Base-by-base conservation (phyloP, 2,329 filamentous ascomycete species). In the Stagonosporopsis chrysanthemi region DNA sequence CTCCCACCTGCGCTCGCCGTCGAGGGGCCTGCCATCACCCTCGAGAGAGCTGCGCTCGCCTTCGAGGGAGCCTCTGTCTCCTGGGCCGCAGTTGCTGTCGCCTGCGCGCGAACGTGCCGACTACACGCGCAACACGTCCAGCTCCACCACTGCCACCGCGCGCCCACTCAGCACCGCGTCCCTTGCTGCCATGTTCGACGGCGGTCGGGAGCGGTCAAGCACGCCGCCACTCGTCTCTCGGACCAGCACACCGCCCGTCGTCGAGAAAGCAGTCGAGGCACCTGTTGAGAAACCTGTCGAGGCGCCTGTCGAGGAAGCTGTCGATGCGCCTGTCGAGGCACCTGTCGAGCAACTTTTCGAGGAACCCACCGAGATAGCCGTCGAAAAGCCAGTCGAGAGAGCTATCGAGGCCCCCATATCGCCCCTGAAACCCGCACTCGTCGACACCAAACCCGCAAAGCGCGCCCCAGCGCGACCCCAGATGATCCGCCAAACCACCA, bases 101-200 rank as follows among this genome's bases (percentile, higher is more conserved):
- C 44, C 52, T 2, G 23, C 44, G 1, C 52, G 52, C 33, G 52
- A 48, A 31, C 52, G 43, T 6, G 64, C 33, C 11, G 55, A 52
- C 2, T 31, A 52, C 49, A 11, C 48, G 11, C 61, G 65, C 17
- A 63, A 67, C 44, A 52, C 56, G 4, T 63, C 63, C 22, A 48
- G 49, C 9, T 63, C 66, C 8, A 64, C 68, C 41, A 62, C 60
- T 45, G 49, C 52, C 28, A 70, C 68, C 0, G 62, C 64, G 15
- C 68, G 66, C 5, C 69, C 71, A 0, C 50, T 62, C 17, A 73
- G 64, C 56, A 74, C 69, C 6, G 65, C 66, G 4, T 70, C 76
- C 7, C 73, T 77, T 9, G 66, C 74, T 9, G 68, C 75, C 15
- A 72, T 71, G n/a, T 76, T 79, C 51, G 73, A 77, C 29, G 69